A percentile compares a stretch with the other conserved stretches of the same genome.
phyloP scores from a whole-genome alignment of 2,329 filamentous ascomycete genomes.

The Byssochlamys sp. region DNA sequence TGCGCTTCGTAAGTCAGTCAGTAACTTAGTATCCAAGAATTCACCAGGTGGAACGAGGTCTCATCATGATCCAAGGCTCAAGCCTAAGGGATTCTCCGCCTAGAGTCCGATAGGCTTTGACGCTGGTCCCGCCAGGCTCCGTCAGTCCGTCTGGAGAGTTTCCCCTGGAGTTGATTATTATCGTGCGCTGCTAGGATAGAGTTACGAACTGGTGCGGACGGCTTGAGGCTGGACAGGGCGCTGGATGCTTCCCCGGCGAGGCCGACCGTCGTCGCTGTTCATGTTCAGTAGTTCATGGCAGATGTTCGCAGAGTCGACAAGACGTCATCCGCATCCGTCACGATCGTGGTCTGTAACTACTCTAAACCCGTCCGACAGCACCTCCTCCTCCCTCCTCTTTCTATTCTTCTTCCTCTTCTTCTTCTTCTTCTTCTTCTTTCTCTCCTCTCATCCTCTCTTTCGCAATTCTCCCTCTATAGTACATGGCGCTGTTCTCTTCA shows the following conservation, averaged over 20 bases:
- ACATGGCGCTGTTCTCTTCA: conserved; percentile 1
- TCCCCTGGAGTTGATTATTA: background rate
- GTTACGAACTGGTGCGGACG: background rate
- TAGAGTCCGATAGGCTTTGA: background rate
- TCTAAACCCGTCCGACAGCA: background rate
- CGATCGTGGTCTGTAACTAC: conserved; percentile 3
- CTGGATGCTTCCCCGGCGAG: background rate
- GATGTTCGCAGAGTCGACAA: conserved; percentile 11
- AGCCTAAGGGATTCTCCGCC: background rate
- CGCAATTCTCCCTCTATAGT: conserved; percentile 1
- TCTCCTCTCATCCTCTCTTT: background rate
- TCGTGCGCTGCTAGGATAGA: background rate
- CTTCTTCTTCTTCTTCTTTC: background rate
- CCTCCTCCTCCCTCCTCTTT: background rate
- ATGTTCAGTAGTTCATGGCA: background rate
- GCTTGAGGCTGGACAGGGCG: background rate
- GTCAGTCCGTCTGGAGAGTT: background rate
- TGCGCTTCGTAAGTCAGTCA: background rate
- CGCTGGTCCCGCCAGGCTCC: background rate
- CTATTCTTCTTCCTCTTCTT: background rate
- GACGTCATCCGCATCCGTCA: conserved; percentile 27
- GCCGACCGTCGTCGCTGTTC: background rate
- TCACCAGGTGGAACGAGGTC: background rate
- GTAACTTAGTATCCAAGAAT: background rate
- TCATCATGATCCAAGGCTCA: background rate